Evolutionary conservation across 225 moss, liverwort and hornwort genomes (phyloP).

Genomic region (Thuidium tamariscinum): DNA sequence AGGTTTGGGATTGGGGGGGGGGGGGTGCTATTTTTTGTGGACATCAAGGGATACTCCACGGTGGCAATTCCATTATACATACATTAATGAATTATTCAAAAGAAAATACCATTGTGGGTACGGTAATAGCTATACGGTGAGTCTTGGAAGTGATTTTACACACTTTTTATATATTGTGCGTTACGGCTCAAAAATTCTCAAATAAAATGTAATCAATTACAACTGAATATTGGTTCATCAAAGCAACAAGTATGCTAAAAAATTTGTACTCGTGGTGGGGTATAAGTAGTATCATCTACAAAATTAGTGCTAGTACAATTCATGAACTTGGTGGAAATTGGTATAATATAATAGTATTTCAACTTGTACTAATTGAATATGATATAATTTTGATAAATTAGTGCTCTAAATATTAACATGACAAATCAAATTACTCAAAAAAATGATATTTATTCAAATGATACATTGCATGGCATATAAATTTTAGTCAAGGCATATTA

Average conservation of each 20-base stretch:
- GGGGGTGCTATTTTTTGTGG: background rate
- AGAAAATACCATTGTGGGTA: background rate
- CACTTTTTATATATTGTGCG: background rate
- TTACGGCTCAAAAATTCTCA: background rate
- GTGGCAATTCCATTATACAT: background rate
- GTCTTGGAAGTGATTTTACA: background rate
- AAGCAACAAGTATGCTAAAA: too few species aligned
- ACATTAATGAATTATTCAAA: background rate
- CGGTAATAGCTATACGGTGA: background rate
- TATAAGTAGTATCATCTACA: background rate
- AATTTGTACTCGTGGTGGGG: background rate
- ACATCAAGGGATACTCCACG: background rate
- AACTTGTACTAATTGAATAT: background rate
- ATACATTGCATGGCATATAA: too few species aligned
- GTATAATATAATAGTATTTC: background rate
- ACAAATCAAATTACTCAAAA: background rate
- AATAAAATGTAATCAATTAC: background rate
- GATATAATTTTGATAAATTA: background rate
- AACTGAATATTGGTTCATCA: background rate
- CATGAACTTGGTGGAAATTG: background rate
- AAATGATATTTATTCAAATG: background rate
- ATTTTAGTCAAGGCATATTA: too few species aligned
- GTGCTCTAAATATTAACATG: rapidly evolving
- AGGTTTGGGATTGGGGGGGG: background rate
- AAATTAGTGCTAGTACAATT: rapidly evolving